Evolutionary conservation across 345 rosid species (phyloP), one percentile per base, ranked within the genome.

Genomic region (Acer negundo): DNA sequence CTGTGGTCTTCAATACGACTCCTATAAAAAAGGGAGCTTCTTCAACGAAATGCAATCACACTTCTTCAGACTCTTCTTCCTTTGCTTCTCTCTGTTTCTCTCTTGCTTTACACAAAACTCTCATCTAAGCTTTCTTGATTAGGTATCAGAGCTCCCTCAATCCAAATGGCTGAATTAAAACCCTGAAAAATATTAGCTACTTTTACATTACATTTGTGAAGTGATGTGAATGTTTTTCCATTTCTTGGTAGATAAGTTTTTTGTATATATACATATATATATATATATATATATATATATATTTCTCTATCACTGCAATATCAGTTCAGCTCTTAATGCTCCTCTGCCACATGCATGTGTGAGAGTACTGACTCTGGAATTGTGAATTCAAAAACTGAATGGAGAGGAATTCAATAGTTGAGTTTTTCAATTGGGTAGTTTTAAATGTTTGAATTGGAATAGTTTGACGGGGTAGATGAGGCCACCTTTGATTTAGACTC

Each of bases 281-380:
- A n/a, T 44, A 1, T 19, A 15, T 19, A 53, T 42, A 19, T n/a
- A n/a, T n/a, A n/a, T n/a, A n/a, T n/a, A n/a, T 59, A 2, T 59
- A 5, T 59, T 20, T n/a, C 26, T 59, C 63, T 59, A n/a, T 62
- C 6, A 13, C 82, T 68, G 86, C 80, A 81, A 73, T 56, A 68
- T 77, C 78, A 73, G 80, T 28, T 12, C 75, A 75, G 82, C 82
- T 56, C 59, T 88, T 59, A 74, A 76, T 71, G 89, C 85, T 49
- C 67, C 69, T n/a, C 35, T 59, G 80, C 61, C 88, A 88, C 84
- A 86, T 85, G 87, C n/a, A n/a, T n/a, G n/a, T 85, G 82, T n/a
- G n/a, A 82, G 82, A 42, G 59, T 68, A 67, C 75, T 78, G 49
- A 42, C 63, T 67, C 46, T 73, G 73, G 62, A 66, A 58, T 44